Evolutionary conservation across 805 yeast genomes (phyloP).

Genomic region (Lipomyces kockii): DNA sequence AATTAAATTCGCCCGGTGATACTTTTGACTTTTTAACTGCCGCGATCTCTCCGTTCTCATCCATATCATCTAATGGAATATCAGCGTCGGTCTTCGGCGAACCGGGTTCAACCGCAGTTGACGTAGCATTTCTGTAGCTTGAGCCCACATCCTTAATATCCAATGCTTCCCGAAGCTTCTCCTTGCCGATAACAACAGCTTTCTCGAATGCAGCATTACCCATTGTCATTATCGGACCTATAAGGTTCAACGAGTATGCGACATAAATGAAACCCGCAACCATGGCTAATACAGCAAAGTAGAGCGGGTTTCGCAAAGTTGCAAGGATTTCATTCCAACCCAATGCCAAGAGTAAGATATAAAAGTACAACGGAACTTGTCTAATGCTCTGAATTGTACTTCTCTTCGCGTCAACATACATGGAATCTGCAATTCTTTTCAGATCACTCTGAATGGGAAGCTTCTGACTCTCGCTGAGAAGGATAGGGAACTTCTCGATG

Average conservation of each 20-base stretch:
- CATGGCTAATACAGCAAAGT: slow-evolving; percentile 62
- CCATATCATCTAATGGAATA: slow-evolving; percentile 7
- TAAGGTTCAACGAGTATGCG: slow-evolving; percentile 69
- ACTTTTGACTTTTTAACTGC: neutral
- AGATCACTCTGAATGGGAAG: slow-evolving; percentile 61
- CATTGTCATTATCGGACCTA: slow-evolving; percentile 74
- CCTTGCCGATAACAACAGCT: slow-evolving; percentile 25
- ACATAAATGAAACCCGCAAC: slow-evolving; percentile 68
- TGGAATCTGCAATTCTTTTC: slow-evolving; percentile 75
- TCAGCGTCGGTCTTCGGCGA: neutral
- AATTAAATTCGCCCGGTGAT: slow-evolving; percentile 14
- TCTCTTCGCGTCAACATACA: slow-evolving; percentile 85
- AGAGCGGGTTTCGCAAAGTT: slow-evolving; percentile 76
- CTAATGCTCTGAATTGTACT: slow-evolving; percentile 78
- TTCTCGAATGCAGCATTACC: slow-evolving; percentile 30
- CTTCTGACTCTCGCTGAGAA: slow-evolving; percentile 63
- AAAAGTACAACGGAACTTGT: slow-evolving; percentile 83
- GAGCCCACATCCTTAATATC: slow-evolving; percentile 5
- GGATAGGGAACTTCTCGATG: slow-evolving; percentile 56
- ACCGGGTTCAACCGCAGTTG: neutral
- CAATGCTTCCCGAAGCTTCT: slow-evolving; percentile 22
- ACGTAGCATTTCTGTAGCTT: neutral
- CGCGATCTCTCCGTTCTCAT: slow-evolving; percentile 9
- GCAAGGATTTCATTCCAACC: slow-evolving; percentile 98
- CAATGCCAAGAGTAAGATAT: slow-evolving; percentile 68